Evolutionary conservation across 2,329 filamentous ascomycete genomes (phyloP).

Genomic region (Fusarium fracticaudum): DNA sequence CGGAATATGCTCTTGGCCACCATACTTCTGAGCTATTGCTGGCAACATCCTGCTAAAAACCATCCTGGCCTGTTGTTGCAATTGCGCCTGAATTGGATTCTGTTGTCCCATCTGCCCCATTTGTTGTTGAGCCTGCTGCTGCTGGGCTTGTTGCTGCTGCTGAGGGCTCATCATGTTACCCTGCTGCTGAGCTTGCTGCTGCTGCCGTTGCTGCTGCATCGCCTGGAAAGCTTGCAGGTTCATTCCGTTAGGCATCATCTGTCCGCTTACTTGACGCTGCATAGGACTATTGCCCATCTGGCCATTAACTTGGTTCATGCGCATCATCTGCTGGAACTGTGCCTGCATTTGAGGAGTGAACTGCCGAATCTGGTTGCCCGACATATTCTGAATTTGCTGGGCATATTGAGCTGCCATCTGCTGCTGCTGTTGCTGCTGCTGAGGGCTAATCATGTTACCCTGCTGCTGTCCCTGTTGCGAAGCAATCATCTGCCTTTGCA

Average conservation of each 20-base stretch:
- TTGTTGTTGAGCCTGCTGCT: slow-evolving; percentile 47
- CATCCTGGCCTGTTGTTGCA: slow-evolving; percentile 47
- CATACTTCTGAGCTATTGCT: slow-evolving; percentile 49
- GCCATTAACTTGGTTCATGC: slow-evolving; percentile 49
- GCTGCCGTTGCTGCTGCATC: slow-evolving; percentile 52
- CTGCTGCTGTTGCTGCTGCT: slow-evolving; percentile 55
- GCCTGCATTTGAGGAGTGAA: slow-evolving; percentile 49
- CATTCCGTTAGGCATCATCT: slow-evolving; percentile 55
- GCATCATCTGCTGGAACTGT: slow-evolving; percentile 50
- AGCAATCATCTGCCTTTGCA: slow-evolving; percentile 53
- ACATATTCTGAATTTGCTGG: slow-evolving; percentile 55
- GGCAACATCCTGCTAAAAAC: slow-evolving; percentile 54
- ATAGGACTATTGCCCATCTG: slow-evolving; percentile 44
- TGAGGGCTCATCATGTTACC: slow-evolving; percentile 55
- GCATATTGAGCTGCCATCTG: slow-evolving; percentile 56
- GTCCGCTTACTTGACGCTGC: slow-evolving; percentile 46
- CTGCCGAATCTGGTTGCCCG: slow-evolving; percentile 47
- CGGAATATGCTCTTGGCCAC: slow-evolving; percentile 57
- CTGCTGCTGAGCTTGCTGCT: slow-evolving; percentile 48
- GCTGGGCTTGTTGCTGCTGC: slow-evolving; percentile 47
- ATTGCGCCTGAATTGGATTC: slow-evolving; percentile 46
- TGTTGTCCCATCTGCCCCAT: slow-evolving; percentile 43
- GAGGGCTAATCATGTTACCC: slow-evolving; percentile 53
- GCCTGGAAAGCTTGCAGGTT: slow-evolving; percentile 53
- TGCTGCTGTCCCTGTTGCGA: slow-evolving; percentile 49